A percentile compares a stretch with the other conserved stretches of the same genome.
phyloP scores from a whole-genome alignment of 2,329 filamentous ascomycete species.

The Eutypella sp. region DNA sequence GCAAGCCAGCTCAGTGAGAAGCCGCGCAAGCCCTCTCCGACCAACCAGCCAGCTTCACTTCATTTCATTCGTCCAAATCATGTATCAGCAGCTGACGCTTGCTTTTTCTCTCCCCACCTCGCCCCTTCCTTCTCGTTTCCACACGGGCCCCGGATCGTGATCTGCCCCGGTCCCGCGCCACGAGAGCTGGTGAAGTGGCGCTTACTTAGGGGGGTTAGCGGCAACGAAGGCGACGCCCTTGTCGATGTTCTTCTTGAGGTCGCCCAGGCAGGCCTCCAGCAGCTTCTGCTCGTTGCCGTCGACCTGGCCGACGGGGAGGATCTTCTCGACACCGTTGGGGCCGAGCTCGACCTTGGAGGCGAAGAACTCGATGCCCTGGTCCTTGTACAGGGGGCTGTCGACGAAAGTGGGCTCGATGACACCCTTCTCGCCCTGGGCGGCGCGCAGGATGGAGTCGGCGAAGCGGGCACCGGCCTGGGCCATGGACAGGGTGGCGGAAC shows the following conservation, averaged over 20 bases:
- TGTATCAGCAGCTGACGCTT: not conserved
- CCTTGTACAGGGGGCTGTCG: slow-evolving; percentile 96
- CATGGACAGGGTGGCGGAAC: slow-evolving; percentile 97
- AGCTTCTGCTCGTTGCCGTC: slow-evolving; percentile 85
- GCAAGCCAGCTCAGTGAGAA: no score
- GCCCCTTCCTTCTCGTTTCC: slow-evolving; percentile 4
- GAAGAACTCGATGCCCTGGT: slow-evolving; percentile 97
- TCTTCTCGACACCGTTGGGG: slow-evolving; percentile 92
- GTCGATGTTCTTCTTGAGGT: slow-evolving; percentile 91
- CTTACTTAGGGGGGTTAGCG: slow-evolving; percentile 56
- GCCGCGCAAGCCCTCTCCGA: no score
- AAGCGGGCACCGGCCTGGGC: slow-evolving; percentile 84
- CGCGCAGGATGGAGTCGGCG: slow-evolving; percentile 90
- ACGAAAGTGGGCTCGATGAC: slow-evolving; percentile 96
- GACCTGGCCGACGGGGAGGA: slow-evolving; percentile 79
- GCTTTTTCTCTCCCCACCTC: not conserved
- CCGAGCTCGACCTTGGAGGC: slow-evolving; percentile 92
- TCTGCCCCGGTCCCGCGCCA: no score
- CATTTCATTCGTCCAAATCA: not conserved
- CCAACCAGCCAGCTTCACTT: not conserved
- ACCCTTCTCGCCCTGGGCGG: slow-evolving; percentile 87
- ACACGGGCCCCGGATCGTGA: not conserved
- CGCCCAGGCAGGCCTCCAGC: slow-evolving; percentile 75
- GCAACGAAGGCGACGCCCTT: slow-evolving; percentile 70
- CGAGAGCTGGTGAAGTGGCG: slow-evolving; percentile 3